Evolutionary conservation across 306 rosid species (phyloP).

Genomic region (Trifolium repens): DNA sequence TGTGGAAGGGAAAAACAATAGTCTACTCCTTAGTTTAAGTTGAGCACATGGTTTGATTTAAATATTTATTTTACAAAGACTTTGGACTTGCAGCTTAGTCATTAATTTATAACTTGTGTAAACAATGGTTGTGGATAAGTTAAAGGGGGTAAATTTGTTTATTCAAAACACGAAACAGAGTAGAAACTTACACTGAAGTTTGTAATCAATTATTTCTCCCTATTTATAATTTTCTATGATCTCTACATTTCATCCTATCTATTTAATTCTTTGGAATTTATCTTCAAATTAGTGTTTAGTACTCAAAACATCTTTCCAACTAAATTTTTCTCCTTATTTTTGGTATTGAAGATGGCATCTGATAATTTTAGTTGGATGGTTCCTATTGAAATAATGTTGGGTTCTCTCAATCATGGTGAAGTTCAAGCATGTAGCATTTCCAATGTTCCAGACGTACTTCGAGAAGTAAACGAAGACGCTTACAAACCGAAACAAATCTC

Average conservation of each 20-base stretch:
- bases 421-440: conserved; percentile 41
- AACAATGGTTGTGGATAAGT: no score
- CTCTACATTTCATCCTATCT: neutral
- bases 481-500: conserved; percentile 35
- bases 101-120: no score
- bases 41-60: no score
- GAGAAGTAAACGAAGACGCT: conserved; percentile 3
- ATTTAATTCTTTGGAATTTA: neutral
- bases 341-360: conserved; percentile 5
- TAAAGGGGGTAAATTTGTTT: no score
- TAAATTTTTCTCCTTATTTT: neutral
- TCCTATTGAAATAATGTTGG: conserved; percentile 18
- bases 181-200: neutral
- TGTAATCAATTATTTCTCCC: neutral
- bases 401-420: neutral
- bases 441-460: conserved; percentile 20
- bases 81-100: no score
- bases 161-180: no score
- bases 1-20: no score
- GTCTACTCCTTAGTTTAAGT: no score
- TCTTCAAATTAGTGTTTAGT: neutral
- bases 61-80: no score
- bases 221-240: neutral
- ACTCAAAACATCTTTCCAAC: neutral
- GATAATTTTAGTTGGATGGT: conserved; percentile 15